These are phyloP conservation scores for Trypanosoma caninum DNA, from an alignment of 208 protist genomes.

Conservation along the genomic window DNA sequence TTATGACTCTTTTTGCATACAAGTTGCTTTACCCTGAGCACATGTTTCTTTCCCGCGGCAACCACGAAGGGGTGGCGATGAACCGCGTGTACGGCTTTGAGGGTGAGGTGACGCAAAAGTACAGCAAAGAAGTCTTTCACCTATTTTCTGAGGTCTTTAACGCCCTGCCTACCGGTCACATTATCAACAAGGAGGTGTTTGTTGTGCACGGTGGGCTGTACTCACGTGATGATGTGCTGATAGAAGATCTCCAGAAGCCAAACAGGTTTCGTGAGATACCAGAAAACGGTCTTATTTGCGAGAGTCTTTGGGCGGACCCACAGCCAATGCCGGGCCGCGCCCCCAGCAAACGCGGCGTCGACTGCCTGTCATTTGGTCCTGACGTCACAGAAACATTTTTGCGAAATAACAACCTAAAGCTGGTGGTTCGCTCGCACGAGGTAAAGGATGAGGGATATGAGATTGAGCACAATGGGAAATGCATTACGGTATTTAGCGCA, in stretches of 20 bases:
- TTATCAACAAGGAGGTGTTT: conserved; percentile 93
- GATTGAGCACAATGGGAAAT: conserved; percentile 91
- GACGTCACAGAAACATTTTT: conserved; percentile 97
- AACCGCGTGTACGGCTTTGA: conserved; percentile 99
- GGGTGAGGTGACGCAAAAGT: conserved; percentile 96
- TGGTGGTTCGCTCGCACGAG: conserved; percentile 97
- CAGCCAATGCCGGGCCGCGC: conserved; percentile 89
- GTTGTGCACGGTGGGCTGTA: conserved; percentile 97
- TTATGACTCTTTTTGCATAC: conserved; percentile 95
- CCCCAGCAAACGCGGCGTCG: conserved; percentile 95
- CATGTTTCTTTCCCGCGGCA: conserved; percentile 94
- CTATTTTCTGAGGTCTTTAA: conserved; percentile 97
- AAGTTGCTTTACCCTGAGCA: conserved; percentile 96
- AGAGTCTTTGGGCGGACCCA: conserved; percentile 97
- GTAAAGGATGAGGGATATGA: conserved; percentile 97
- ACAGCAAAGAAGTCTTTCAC: conserved; percentile 87
- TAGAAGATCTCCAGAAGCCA: conserved; percentile 95
- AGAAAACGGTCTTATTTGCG: conserved; percentile 94
- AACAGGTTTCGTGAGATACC: conserved; percentile 95
- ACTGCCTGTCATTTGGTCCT: conserved; percentile 95
- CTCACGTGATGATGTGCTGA: conserved; percentile 93
- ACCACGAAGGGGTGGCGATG: conserved; percentile 96
- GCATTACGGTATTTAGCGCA: conserved; percentile 96
- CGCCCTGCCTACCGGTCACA: conserved; percentile 90
- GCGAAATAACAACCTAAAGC: conserved; percentile 91